Percentiles rank a stretch among this genome's conserved stretches.
phyloP scores from a whole-genome alignment of 2,329 filamentous ascomycete genomes.

The Bipolaris gigantea region DNA sequence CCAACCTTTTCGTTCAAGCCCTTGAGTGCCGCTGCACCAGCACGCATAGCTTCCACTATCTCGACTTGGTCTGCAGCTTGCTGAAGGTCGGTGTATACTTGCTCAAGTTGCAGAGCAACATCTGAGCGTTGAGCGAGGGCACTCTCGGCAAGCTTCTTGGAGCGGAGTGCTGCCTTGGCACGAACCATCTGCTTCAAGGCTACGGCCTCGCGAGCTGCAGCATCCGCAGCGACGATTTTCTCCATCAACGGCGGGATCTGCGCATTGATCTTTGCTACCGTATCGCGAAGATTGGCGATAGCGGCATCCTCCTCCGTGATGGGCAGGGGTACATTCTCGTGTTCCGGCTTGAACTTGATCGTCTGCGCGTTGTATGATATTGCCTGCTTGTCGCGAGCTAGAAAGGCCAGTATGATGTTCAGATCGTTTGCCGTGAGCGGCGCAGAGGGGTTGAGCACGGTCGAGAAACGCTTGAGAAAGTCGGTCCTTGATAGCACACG shows the following conservation, averaged over 20 bases:
- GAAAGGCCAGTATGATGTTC: slow-evolving; percentile 64
- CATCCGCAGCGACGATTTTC: slow-evolving; percentile 54
- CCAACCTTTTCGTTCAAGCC: slow-evolving; percentile 76
- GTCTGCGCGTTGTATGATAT: slow-evolving; percentile 76
- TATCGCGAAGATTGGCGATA: slow-evolving; percentile 76
- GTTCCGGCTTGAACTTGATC: slow-evolving; percentile 67
- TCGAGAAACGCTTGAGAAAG: slow-evolving; percentile 40
- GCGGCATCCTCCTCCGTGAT: slow-evolving; percentile 79
- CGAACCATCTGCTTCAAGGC: slow-evolving; percentile 70
- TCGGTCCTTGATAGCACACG: slow-evolving; percentile 41
- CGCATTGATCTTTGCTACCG: slow-evolving; percentile 67
- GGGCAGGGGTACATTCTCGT: slow-evolving; percentile 47
- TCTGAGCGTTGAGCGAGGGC: slow-evolving; percentile 71
- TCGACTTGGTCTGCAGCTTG: slow-evolving; percentile 83
- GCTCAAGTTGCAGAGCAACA: slow-evolving; percentile 78
- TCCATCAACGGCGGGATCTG: slow-evolving; percentile 67
- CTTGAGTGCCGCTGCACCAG: slow-evolving; percentile 71
- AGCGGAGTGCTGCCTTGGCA: slow-evolving; percentile 77
- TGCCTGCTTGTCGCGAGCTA: slow-evolving; percentile 65
- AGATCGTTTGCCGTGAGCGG: slow-evolving; percentile 63
- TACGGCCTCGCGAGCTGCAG: slow-evolving; percentile 69
- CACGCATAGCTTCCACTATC: slow-evolving; percentile 79
- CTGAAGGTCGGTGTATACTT: slow-evolving; percentile 79
- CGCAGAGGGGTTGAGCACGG: slow-evolving; percentile 28
- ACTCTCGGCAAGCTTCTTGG: slow-evolving; percentile 78